phyloP scores from a whole-genome alignment of 2,329 filamentous ascomycete genomes.

The Endothia cerciana region DNA sequence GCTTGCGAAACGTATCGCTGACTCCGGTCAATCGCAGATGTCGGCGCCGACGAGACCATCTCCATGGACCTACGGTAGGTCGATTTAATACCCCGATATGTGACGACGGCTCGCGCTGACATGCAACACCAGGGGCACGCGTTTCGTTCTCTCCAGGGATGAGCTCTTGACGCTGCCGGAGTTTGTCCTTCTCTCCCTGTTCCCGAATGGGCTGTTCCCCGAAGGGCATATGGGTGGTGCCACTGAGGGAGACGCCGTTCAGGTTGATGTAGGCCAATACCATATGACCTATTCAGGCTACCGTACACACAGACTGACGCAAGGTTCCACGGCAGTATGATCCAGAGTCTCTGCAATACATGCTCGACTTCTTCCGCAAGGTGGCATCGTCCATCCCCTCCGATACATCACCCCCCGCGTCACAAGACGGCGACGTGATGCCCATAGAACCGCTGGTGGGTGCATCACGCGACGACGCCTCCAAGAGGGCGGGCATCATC shows the following conservation, averaged over 20 bases:
- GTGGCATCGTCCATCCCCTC: slow-evolving; percentile 95
- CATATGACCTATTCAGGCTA: neutral
- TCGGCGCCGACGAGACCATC: slow-evolving; percentile 89
- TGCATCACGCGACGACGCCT: slow-evolving; percentile 75
- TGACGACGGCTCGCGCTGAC: slow-evolving; percentile 10
- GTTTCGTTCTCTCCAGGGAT: slow-evolving; percentile 92
- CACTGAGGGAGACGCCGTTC: slow-evolving; percentile 92
- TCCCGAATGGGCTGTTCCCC: slow-evolving; percentile 96
- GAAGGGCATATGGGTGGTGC: slow-evolving; percentile 93
- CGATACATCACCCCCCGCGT: slow-evolving; percentile 68
- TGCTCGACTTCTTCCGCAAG: slow-evolving; percentile 97
- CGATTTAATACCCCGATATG: neutral
- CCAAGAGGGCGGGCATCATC: slow-evolving; percentile 93
- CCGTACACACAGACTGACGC: neutral
- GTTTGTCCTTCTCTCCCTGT: slow-evolving; percentile 95
- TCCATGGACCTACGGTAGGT: slow-evolving; percentile 88
- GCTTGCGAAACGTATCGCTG: slow-evolving; percentile 15
- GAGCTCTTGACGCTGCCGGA: slow-evolving; percentile 94
- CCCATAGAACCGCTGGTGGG: slow-evolving; percentile 72
- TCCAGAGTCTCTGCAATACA: slow-evolving; percentile 93
- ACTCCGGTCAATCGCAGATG: slow-evolving; percentile 55
- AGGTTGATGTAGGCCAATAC: slow-evolving; percentile 75
- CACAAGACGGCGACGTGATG: slow-evolving; percentile 66
- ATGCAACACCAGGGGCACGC: slow-evolving; percentile 69
- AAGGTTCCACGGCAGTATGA: slow-evolving; percentile 72